Conservation (phyloP, 78 protist genomes). For the Planoprotostelium fungivorum region DNA sequence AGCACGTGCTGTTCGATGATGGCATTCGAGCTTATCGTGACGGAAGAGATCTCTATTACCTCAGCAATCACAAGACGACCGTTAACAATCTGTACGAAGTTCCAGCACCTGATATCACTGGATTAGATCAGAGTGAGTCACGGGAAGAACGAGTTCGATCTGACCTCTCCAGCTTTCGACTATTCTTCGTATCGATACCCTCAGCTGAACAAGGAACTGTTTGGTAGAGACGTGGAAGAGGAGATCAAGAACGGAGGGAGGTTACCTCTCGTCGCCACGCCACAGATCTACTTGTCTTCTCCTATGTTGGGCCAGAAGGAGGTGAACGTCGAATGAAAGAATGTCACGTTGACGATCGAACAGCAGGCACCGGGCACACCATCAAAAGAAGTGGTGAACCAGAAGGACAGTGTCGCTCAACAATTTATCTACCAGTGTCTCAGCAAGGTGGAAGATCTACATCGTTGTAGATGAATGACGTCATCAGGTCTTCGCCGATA, state of each 20-base stretch:
- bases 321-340: not conserved
- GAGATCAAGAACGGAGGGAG: not conserved
- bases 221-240: not conserved
- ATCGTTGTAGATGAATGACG: not conserved
- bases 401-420: not conserved
- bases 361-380: not conserved
- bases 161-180: not conserved
- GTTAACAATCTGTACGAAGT: not conserved
- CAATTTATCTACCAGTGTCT: not conserved
- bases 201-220: not conserved
- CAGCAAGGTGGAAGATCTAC: not conserved
- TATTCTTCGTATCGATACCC: not conserved
- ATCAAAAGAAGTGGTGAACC: not conserved
- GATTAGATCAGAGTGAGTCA: not conserved
- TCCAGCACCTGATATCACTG: not conserved
- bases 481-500: not conserved
- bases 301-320: not conserved
- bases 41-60: not conserved
- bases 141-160: not conserved
- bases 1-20: not conserved
- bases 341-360: not conserved
- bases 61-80: not conserved
- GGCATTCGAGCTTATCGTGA: not conserved
- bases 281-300: not conserved
- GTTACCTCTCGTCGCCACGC: not conserved